Base-by-base conservation (phyloP, 208 protist species). In the Porcisia hertigi region DNA sequence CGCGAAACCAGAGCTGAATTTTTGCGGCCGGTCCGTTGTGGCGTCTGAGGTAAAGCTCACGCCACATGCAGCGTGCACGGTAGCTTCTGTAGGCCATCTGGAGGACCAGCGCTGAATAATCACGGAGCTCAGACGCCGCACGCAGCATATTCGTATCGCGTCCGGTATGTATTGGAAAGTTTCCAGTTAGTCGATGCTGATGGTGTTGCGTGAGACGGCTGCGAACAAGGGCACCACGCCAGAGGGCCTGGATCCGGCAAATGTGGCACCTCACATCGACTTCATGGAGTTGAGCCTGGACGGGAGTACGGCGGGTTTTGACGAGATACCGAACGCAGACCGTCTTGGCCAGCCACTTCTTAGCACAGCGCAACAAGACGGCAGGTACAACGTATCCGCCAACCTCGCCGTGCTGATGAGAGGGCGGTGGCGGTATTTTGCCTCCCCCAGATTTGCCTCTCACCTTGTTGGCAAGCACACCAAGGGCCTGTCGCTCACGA, bases 21-120 rank as follows among this genome's bases (percentile, higher is more conserved):
- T 9, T 4, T 7, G 71, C 41, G 0, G 88, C 86, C 4, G 81
- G 69, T 1, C 73, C 71, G 0, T 3, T 65, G 80, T 89, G 81
- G 11, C 49, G 60, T 54, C 81, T 76, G 4, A 74, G 3, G 39
- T 69, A 71, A 16, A 77, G 76, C 1, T n/a, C 39, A 5, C 49
- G 57, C 41, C 45, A 73, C 14, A 12, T 34, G 8, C 58, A 72
- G 8, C 86, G 82, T 8, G 90, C 88, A 39, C 57, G 52, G 53
- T 70, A 39, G 47, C 80, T 66, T 16, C 90, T 89, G 43, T 82
- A 80, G 39, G 76, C 76, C 14, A 80, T 64, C 73, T 95, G 91
- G 67, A 97, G 81, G 2, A 93, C 85, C 58, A 93, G 60, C 25
- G 88, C 92, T 1, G 92, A 83, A 76, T 93, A 94, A 30, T 86